These are phyloP conservation scores for Lentinula guzmanii DNA, from an alignment of 768 basidiomycete genomes.

Conservation along the genomic window DNA sequence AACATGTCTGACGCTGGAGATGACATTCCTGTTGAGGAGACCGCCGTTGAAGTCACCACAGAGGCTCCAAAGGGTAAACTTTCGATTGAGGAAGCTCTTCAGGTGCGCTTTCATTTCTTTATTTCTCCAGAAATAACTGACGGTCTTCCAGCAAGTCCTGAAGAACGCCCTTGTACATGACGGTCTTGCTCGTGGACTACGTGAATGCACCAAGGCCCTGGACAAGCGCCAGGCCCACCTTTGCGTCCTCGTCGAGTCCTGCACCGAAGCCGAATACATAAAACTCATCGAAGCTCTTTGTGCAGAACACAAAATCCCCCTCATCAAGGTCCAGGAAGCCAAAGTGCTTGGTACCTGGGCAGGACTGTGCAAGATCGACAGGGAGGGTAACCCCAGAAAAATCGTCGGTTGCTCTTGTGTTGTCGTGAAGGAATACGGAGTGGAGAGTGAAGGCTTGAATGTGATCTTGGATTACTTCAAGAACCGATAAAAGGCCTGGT, in stretches of 20 bases:
- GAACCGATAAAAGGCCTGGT: conserved; percentile 57
- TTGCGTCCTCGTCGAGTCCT: conserved; percentile 98
- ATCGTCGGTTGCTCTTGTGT: conserved; percentile 91
- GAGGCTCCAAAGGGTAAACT: conserved; percentile 95
- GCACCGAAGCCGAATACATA: conserved; percentile 99
- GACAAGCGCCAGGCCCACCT: conserved; percentile 99
- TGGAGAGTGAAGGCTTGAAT: conserved; percentile 91
- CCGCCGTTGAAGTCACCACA: conserved; percentile 75
- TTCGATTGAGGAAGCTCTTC: conserved; percentile 91
- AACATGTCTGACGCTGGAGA: conserved; percentile 98
- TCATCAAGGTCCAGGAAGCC: conserved; percentile 98
- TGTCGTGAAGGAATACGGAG: conserved; percentile 97
- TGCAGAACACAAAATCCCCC: conserved; percentile 98
- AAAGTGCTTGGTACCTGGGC: conserved; percentile 99
- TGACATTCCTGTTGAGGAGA: conserved; percentile 62
- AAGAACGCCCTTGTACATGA: conserved; percentile 99
- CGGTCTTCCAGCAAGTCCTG: conserved; percentile 76
- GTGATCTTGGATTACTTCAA: conserved; percentile 96
- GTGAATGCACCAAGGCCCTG: conserved; percentile 95
- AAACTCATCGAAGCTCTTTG: conserved; percentile 99
- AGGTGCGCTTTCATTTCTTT: conserved; percentile 38
- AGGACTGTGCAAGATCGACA: conserved; percentile 99
- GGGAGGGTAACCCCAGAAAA: conserved; percentile 97
- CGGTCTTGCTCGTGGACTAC: conserved; percentile 95
- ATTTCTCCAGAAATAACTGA: not conserved